A percentile compares a stretch with the other conserved stretches of the same genome.
These are phyloP conservation scores for Astraeus odoratus DNA, from an alignment of 768 basidiomycete genomes.

Conservation along the genomic window DNA sequence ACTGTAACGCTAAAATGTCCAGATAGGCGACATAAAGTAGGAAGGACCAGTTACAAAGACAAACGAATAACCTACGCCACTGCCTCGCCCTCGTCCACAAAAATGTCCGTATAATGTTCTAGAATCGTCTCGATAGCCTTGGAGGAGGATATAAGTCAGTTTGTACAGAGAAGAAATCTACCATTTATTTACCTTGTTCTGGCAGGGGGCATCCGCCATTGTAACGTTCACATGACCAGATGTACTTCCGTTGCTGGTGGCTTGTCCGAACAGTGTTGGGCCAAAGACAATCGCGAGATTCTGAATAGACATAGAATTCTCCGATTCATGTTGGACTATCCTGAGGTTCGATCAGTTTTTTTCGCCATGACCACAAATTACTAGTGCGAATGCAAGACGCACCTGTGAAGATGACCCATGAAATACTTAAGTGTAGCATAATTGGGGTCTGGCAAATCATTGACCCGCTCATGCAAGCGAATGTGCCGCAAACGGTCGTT, in stretches of 20 bases:
- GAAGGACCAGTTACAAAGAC: too few relatives aligned
- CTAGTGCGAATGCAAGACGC: conserved; percentile 16
- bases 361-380: too few relatives aligned
- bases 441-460: conserved; percentile 97
- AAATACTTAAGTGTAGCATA: conserved; percentile 96
- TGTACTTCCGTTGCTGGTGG: conserved; percentile 36
- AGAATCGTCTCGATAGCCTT: conserved; percentile 95
- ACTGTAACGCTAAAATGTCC: conserved; percentile 4
- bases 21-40: conserved; percentile 10
- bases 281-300: conserved; percentile 97
- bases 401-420: conserved; percentile 91
- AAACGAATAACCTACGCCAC: conserved; percentile 11
- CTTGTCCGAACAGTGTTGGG: conserved; percentile 88
- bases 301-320: conserved; percentile 89
- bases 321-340: conserved; percentile 63
- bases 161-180: background rate
- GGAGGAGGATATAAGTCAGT: conserved; percentile 8
- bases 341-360: too few relatives aligned
- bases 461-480: conserved; percentile 92
- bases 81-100: conserved; percentile 78
- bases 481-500: conserved; percentile 95
- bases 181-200: conserved; percentile 54
- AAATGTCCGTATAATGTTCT: conserved; percentile 92
- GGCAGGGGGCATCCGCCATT: conserved; percentile 64
- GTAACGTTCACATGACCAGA: conserved; percentile 44